Conservation (phyloP, 202 grass and related monocot species). For the Musa balbisiana region DNA sequence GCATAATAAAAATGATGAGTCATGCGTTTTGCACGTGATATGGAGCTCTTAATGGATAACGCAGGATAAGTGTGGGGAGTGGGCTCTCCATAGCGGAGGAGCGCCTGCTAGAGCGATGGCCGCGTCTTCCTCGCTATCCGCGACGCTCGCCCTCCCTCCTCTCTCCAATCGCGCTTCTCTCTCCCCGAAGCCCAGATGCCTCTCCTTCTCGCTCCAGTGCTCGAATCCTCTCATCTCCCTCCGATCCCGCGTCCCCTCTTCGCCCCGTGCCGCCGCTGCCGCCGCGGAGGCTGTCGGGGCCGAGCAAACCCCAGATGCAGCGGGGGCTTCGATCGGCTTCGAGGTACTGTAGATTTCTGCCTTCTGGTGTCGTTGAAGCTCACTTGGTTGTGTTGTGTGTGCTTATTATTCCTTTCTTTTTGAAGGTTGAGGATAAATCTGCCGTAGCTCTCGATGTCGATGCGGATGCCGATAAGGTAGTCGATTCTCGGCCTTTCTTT, state of each 20-base stretch:
- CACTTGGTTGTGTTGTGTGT: background rate
- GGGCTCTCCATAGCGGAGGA: background rate
- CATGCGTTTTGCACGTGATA: background rate
- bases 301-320: background rate
- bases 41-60: background rate
- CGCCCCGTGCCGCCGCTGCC: background rate
- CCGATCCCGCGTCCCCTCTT: background rate
- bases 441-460: background rate
- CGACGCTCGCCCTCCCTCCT: background rate
- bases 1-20: background rate
- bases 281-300: background rate
- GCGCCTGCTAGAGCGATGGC: background rate
- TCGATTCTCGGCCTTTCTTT: background rate
- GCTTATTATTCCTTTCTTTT: background rate
- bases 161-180: background rate
- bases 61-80: background rate
- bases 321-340: background rate
- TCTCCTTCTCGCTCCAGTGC: background rate
- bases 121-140: conserved; percentile 3
- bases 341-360: background rate
- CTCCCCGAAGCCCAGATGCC: background rate
- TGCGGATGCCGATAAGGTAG: conserved; percentile 15
- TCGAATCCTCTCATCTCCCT: background rate
- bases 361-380: background rate
- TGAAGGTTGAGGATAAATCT: background rate